Percentiles rank a stretch among this genome's conserved stretches.
Conservation (phyloP, 306 rosid genomes). For the Quercus wislizeni region DNA sequence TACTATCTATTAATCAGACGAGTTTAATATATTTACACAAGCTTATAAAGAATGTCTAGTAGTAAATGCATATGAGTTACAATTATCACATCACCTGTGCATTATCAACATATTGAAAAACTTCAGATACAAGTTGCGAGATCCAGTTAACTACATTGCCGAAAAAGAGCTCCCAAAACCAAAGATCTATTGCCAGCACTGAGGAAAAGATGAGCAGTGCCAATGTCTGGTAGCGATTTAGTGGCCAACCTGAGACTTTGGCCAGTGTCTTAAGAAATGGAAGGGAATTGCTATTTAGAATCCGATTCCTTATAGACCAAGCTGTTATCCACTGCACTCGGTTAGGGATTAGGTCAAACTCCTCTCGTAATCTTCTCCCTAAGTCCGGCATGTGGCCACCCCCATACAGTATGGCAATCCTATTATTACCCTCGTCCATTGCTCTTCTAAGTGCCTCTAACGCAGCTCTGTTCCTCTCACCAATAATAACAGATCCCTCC, state of each 20-base stretch:
- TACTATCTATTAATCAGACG: neutral
- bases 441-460: conserved; percentile 56
- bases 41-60: conserved; percentile 15
- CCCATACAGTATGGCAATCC: conserved; percentile 89
- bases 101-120: conserved; percentile 42
- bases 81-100: conserved; percentile 45
- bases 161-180: conserved; percentile 94
- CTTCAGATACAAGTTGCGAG: conserved; percentile 49
- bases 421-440: conserved; percentile 66
- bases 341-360: conserved; percentile 71
- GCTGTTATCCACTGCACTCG: conserved; percentile 79
- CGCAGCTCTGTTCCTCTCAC: conserved; percentile 84
- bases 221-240: conserved; percentile 93
- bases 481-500: conserved; percentile 80
- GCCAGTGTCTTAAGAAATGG: conserved; percentile 88
- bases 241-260: conserved; percentile 82
- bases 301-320: conserved; percentile 71
- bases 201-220: conserved; percentile 90
- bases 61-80: neutral
- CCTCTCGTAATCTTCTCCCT: conserved; percentile 81
- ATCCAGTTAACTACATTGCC: conserved; percentile 66
- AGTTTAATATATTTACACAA: conserved; percentile 33
- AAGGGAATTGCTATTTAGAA: conserved; percentile 51
- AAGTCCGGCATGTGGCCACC: conserved; percentile 99
- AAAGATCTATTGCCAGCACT: conserved; percentile 83